These are phyloP conservation scores for Xenoacremonium recifei DNA, from an alignment of 2,329 filamentous ascomycete species.

Conservation along the genomic window DNA sequence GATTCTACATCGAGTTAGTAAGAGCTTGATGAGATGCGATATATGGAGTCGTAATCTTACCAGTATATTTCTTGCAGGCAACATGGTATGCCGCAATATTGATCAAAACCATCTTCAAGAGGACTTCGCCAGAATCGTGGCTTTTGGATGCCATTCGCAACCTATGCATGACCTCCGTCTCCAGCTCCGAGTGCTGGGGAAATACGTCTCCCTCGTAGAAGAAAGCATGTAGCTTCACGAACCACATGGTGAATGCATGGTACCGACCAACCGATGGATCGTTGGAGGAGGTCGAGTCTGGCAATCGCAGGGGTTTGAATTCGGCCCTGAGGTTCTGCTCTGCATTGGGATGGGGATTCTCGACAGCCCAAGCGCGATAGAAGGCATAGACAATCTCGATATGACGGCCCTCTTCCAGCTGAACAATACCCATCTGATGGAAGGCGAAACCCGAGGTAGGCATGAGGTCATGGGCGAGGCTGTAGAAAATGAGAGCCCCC, in stretches of 20 bases:
- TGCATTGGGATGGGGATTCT: slow-evolving; percentile 72
- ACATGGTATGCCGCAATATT: slow-evolving; percentile 84
- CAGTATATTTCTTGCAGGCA: slow-evolving; percentile 42
- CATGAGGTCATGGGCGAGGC: slow-evolving; percentile 74
- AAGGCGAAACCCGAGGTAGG: slow-evolving; percentile 79
- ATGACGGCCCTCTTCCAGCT: slow-evolving; percentile 73
- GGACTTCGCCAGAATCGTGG: slow-evolving; percentile 58
- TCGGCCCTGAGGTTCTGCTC: slow-evolving; percentile 75
- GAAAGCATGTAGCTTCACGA: slow-evolving; percentile 80
- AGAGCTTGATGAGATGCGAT: no score
- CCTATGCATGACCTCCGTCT: slow-evolving; percentile 80
- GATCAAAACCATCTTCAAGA: slow-evolving; percentile 79
- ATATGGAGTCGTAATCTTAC: slow-evolving; percentile 26
- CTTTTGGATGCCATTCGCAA: slow-evolving; percentile 72
- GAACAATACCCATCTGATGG: slow-evolving; percentile 88
- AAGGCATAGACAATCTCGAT: slow-evolving; percentile 87
- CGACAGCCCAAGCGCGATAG: slow-evolving; percentile 76
- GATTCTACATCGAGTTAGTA: slow-evolving; percentile 36
- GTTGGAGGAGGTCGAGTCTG: slow-evolving; percentile 32
- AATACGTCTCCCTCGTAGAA: slow-evolving; percentile 79
- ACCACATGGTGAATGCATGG: slow-evolving; percentile 73
- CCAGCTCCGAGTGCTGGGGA: slow-evolving; percentile 73
- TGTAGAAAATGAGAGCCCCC: slow-evolving; percentile 79
- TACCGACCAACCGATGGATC: slow-evolving; percentile 49
- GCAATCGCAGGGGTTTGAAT: slow-evolving; percentile 57